Percentiles rank a stretch among this genome's conserved stretches.
Evolutionary conservation across 169 alveolate genomes (phyloP).

Genomic region (Plasmodium malariae): DNA sequence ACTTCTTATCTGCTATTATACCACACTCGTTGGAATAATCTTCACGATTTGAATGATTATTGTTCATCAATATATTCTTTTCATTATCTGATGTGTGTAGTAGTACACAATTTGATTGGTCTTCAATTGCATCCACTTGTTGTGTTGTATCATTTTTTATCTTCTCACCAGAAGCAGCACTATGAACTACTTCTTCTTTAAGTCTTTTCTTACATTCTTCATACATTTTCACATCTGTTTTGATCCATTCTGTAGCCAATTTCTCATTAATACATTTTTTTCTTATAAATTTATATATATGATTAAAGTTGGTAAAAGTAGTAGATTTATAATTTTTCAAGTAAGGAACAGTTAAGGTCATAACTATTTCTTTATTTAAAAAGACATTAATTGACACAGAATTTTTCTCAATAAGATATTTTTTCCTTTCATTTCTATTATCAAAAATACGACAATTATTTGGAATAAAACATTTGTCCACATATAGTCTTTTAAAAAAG

Average conservation of each 20-base stretch:
- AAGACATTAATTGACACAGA: slow-evolving; percentile 55
- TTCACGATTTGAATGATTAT: not conserved
- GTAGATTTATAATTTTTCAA: slow-evolving; percentile 68
- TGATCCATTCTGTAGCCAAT: slow-evolving; percentile 18
- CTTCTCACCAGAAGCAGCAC: not conserved
- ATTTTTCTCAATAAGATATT: slow-evolving; percentile 43
- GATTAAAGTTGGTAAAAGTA: slow-evolving; percentile 56
- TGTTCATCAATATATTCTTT: not conserved
- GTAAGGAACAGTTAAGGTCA: slow-evolving; percentile 58
- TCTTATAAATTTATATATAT: slow-evolving; percentile 39
- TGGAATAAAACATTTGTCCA: slow-evolving; percentile 65
- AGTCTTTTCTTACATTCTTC: slow-evolving; percentile 23
- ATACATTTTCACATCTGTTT: slow-evolving; percentile 19
- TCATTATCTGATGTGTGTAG: no score
- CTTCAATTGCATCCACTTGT: not conserved
- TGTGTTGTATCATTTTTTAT: not conserved
- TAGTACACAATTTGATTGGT: not conserved
- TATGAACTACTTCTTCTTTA: not conserved
- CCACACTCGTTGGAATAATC: not conserved
- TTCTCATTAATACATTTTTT: slow-evolving; percentile 38
- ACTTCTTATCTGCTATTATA: not conserved
- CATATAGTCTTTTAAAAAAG: slow-evolving; percentile 62
- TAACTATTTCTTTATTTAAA: slow-evolving; percentile 20
- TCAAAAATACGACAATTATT: slow-evolving; percentile 23
- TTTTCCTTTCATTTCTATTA: slow-evolving; percentile 30